Base-by-base conservation (phyloP, 139 green algal species). In the Marvania coccoides region DNA sequence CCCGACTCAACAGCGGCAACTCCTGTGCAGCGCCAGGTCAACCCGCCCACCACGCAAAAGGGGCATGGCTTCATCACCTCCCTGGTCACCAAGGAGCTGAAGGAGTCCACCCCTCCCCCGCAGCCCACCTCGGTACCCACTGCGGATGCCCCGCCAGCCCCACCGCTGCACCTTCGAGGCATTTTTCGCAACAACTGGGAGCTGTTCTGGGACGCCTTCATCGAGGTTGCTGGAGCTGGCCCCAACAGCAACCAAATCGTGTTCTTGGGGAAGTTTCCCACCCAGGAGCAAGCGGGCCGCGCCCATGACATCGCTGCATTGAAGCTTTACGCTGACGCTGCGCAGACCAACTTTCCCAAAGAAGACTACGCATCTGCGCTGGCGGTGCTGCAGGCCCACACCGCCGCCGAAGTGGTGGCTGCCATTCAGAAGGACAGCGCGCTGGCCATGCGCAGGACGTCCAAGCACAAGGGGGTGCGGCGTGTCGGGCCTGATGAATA, bases 251-350 rank as follows among this genome's bases (percentile, higher is more conserved):
- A 19, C 19, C 42, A 51, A 51, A 35, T 28, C 3, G 36, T 76
- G 24, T 53, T 35, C 23, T 42, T 76, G 12, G 70, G 70, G 26
- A 76, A 72, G 51, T 76, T 71, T 30, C 15, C 70, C 14, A 70
- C 70, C 5, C 26, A 23, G 26, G 70, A 72, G 53, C 26, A 53
- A 14, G 70, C 70, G 30, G 70, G 62, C 1, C 37, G 62, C 12
- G 70, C 70, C 24, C 45, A 48, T 42, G 70, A 76, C 54, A 37
- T 76, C 1, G 70, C 70, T 7, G 42, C 70, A 3, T n/a, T 76
- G n/a, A 71, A 67, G 40, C 9, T 75, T 15, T 23, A 57, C 6
- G 70, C 60, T 31, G 29, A 46, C 9, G 38, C 14, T 15, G 45
- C 54, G 34, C 51, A 61, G 47, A 42, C 36, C 58, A 12, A 55